phyloP scores from a whole-genome alignment of 371 early-diverging fungal genomes.

The Encephalitozoon romaleae region DNA sequence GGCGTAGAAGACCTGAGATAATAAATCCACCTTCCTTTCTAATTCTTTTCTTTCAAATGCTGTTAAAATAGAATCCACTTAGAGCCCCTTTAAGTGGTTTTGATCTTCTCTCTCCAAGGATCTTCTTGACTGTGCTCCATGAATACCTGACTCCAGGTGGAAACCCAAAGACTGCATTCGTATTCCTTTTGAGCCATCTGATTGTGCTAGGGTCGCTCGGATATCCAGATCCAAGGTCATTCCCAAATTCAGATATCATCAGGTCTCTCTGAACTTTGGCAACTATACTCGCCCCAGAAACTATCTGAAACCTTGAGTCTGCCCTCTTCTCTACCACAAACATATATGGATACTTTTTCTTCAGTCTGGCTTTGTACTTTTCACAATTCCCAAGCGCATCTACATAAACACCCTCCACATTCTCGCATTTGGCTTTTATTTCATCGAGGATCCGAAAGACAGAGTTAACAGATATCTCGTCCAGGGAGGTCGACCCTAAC shows the following conservation, averaged over 20 bases:
- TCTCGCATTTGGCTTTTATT: constrained; percentile 23
- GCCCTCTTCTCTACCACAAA: constrained; percentile 84
- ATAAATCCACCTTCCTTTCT: not conserved
- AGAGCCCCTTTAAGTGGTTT: not conserved
- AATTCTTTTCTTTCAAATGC: not conserved
- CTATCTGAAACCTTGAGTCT: constrained; percentile 81
- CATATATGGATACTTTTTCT: constrained; percentile 66
- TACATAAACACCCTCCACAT: constrained; percentile 64
- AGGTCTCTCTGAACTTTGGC: constrained; percentile 88
- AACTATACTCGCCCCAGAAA: constrained; percentile 92
- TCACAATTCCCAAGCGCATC: constrained; percentile 90
- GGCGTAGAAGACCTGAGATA: not conserved
- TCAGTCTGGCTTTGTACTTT: constrained; percentile 70
- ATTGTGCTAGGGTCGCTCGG: constrained; percentile 85
- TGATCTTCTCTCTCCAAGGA: constrained; percentile 49
- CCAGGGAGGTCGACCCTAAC: constrained; percentile 68
- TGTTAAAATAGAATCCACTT: constrained; percentile 6
- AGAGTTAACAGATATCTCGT: constrained; percentile 80
- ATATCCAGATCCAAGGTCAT: constrained; percentile 83
- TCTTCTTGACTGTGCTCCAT: constrained; percentile 77
- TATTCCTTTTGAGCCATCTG: constrained; percentile 69
- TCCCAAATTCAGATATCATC: constrained; percentile 59
- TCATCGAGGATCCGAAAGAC: constrained; percentile 57
- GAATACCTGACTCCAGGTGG: constrained; percentile 81
- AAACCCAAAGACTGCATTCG: constrained; percentile 79